Base-by-base conservation (phyloP, 2,329 filamentous ascomycete genomes). In the Macroventuria anomochaeta region DNA sequence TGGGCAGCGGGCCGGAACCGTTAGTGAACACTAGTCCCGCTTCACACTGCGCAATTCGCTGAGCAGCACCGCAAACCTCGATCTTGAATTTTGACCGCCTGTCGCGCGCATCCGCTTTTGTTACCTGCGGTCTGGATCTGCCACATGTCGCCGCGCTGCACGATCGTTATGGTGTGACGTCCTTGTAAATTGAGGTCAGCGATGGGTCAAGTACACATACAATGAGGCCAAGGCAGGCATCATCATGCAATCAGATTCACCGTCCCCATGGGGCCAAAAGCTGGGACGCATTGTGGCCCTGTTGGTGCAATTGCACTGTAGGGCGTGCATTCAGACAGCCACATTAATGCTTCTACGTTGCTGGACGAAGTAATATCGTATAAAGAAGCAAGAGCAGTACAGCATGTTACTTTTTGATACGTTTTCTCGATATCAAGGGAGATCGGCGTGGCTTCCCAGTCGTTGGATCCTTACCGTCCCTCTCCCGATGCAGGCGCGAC, bases 401-500 rank as follows among this genome's bases (percentile, higher is more conserved):
- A 28, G 32, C 26, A 32, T 50, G n/a, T 59, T 59, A 50, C 50
- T 61, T 63, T 56, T 59, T 40, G 40, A 43, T 44, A 53, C 51
- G 54, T 62, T 58, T 58, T 53, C 41, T 49, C 34, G 39, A 44
- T 28, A 55, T 53, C 46, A 44, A 46, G 53, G 38, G 43, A 53
- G 65, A 68, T 68, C 65, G 42, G 50, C 62, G 34, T 51, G 46
- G 26, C 51, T 57, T 53, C 59, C 57, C 49, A 48, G 46, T 23
- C 38, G 26, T 53, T 42, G 33, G 33, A 59, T 51, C 50, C 57
- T 38, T 59, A 39, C 50, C 53, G 59, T 52, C 56, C 53, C 53
- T 64, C 62, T 70, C 67, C 67, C 65, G 68, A 64, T 61, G 57
- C 62, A 71, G 48, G 59, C 65, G 65, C 66, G 62, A 44, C 50